Conservation (phyloP, 805 yeast species). For the Soucietia sequanensis region DNA sequence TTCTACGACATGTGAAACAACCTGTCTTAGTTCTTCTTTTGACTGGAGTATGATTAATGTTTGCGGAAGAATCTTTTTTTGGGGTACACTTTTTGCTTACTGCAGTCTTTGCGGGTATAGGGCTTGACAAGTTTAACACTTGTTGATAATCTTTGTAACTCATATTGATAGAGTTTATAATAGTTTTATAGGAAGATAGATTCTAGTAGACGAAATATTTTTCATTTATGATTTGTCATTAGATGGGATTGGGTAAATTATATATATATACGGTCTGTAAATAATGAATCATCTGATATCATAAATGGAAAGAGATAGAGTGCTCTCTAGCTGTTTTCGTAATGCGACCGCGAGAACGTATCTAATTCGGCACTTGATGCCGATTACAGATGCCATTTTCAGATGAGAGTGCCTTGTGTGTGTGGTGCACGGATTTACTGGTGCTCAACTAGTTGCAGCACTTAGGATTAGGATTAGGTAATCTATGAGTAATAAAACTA, state of each 20-base stretch:
- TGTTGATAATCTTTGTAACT: constrained; percentile 38
- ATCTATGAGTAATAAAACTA: no score
- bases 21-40: constrained; percentile 47
- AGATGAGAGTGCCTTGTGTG: not conserved
- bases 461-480: no score
- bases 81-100: constrained; percentile 1
- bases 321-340: not conserved
- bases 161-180: constrained; percentile 7
- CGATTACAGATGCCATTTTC: constrained; percentile 1
- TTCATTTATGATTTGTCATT: no score
- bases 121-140: constrained; percentile 28
- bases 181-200: no score
- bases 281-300: not conserved
- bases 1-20: constrained; percentile 60
- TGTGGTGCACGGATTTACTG: not conserved
- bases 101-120: constrained; percentile 9
- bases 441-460: no score
- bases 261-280: no score
- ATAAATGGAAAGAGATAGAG: constrained; percentile 2
- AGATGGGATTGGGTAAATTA: no score
- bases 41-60: constrained; percentile 7
- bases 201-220: no score
- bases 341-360: not conserved
- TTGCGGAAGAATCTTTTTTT: constrained; percentile 2
- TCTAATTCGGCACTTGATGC: not conserved